Base-by-base conservation (phyloP, 1,284 basidiomycete genomes). In the Cerrena zonata region DNA sequence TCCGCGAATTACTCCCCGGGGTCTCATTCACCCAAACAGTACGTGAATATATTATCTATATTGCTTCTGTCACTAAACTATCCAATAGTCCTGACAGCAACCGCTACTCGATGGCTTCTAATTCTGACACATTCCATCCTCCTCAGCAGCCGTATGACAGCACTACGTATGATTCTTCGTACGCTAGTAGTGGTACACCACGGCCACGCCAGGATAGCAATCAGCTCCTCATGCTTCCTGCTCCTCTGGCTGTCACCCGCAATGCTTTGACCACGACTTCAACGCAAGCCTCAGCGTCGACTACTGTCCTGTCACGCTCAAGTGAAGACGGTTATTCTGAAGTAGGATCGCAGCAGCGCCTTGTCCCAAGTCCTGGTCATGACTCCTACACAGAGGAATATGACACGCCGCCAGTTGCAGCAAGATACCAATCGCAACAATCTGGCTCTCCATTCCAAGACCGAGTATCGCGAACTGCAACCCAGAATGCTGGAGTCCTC, bases 51-150 rank as follows among this genome's bases (percentile, higher is more conserved):
- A 38, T 43, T 21, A 23, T 30, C 23, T n/a, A 42, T 30, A 5
- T 48, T 2, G 23, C 13, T 36, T n/a, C 46, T 41, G 7, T 23
- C 18, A 19, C 5, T 22, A 37, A 56, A 56, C 54, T 47, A 21
- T 53, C 36, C 50, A 45, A 26, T 59, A 78, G 77, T 34, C 30
- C 66, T 34, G 74, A 72, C 37, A 77, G 72, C 53, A 77, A 86
- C 59, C 77, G 91, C 23, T 85, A 89, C 60, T 93, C 90, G 5
- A 69, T 86, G 63, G 79, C 81, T 3, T 92, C 90, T 1, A 84
- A 81, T 27, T 81, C 82, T 48, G 90, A 93, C 55, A 78, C 81
- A 11, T 84, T 83, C 61, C 74, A 70, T 53, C 69, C 71, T 36
- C 71, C 77, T 51, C 72, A 75, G 46, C 69, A 72, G 38, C 73